Evolutionary conservation across 352 stramenopile species (phyloP), one percentile per base, ranked within the genome.

Genomic region (Achlya hypogyna): DNA sequence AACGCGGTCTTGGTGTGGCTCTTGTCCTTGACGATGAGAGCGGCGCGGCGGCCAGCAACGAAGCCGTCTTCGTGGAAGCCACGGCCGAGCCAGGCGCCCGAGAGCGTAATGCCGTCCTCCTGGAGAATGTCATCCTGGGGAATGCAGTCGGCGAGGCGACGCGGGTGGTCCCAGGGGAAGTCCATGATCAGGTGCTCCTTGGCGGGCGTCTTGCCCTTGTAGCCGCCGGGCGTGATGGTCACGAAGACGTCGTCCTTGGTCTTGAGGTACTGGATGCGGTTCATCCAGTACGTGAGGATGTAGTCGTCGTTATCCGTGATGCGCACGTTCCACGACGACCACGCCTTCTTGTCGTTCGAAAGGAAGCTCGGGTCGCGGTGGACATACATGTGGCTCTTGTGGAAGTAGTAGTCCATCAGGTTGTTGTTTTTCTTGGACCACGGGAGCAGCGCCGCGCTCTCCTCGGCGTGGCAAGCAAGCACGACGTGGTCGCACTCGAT

Each of bases 231-330:
- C 65, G 83, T 92, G 76, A 93, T 93, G 49, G 85, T 93, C 58
- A 93, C 85, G 47, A 93, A 93, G 31, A 93, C 81, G 63, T 91
- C 75, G 71, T 92, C 88, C 73, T 87, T 89, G 72, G 75, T 88
- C 72, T 89, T 87, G 49, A 94, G 77, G 62, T 82, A 79, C 74
- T 94, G 85, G 68, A 94, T 92, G 62, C 85, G 83, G 75, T 94
- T 92, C 81, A 94, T 94, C 85, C 85, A 94, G 78, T 94, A 94
- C 54, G 85, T 94, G 25, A 94, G 54, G 40, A 94, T 78, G 75
- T 94, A 94, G 77, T 90, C 74, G 31, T 94, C 84, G 69, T 86
- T 76, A 54, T 86, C 73, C 35, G 82, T 91, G 71, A 94, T 94
- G 66, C 86, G 77, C 62, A 94, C 85, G 70, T 94, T 94, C 85